Evolutionary conservation across 1,284 basidiomycete species (phyloP).

Genomic region (Volvariella volvacea): DNA sequence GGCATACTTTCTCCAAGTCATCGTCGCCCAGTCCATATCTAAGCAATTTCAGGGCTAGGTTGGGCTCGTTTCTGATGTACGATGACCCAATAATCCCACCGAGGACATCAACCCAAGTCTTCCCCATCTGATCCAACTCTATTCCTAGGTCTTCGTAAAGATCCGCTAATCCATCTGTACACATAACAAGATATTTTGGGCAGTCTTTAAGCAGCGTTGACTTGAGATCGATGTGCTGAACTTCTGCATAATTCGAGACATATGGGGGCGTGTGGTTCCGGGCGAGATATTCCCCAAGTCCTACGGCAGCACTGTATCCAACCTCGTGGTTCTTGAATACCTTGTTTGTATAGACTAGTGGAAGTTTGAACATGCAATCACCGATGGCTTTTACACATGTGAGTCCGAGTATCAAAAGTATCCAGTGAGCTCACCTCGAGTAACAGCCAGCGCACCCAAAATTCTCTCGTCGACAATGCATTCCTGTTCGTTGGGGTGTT

Average conservation of each 20-base stretch:
- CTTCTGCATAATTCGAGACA: slow-evolving; percentile 47
- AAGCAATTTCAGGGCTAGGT: slow-evolving; percentile 46
- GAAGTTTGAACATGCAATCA: slow-evolving; percentile 58
- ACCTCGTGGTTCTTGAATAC: slow-evolving; percentile 39
- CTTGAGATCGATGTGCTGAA: slow-evolving; percentile 31
- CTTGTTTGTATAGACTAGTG: slow-evolving; percentile 25
- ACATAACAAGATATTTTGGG: slow-evolving; percentile 30
- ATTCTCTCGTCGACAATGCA: slow-evolving; percentile 47
- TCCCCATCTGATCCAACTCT: slow-evolving; percentile 24
- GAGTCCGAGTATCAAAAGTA: neutral
- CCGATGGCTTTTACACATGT: slow-evolving; percentile 41
- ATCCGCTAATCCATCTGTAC: slow-evolving; percentile 54
- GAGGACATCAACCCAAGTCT: slow-evolving; percentile 35
- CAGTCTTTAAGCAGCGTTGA: slow-evolving; percentile 8
- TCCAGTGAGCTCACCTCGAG: slow-evolving; percentile 38
- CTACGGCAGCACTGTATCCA: slow-evolving; percentile 41
- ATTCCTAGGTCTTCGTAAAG: slow-evolving; percentile 34
- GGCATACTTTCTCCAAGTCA: slow-evolving; percentile 55
- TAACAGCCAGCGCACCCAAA: slow-evolving; percentile 59
- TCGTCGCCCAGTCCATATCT: slow-evolving; percentile 56
- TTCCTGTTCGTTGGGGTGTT: slow-evolving; percentile 50
- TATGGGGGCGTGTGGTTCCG: slow-evolving; percentile 56
- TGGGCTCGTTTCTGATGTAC: slow-evolving; percentile 20
- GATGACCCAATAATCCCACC: slow-evolving; percentile 8
- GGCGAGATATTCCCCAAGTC: slow-evolving; percentile 40